Evolutionary conservation across 805 yeast genomes (phyloP), one percentile per base, ranked within the genome.

Genomic region (Isabelozyma heimii): DNA sequence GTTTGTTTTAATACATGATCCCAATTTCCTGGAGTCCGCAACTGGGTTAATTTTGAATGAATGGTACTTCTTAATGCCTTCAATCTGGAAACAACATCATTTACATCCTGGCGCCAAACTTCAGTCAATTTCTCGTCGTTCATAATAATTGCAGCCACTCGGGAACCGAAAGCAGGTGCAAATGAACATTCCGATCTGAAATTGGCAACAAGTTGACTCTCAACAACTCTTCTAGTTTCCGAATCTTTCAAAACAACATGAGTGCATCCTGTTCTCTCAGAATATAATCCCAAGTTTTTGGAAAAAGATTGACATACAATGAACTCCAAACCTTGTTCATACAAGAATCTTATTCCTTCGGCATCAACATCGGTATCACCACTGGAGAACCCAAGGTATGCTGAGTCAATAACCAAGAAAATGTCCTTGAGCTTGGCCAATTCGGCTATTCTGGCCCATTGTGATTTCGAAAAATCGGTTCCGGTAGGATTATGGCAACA

Each of bases 331-430:
- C 59, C 57, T 47, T 56, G 57, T 9, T 54, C 57, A 55, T 60
- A 60, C 33, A 72, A 65, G 52, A 66, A 59, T 52, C 75, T 57
- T n/a, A 72, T 55, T 12, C 70, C 64, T 69, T 70, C 72, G 1
- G 76, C 74, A 53, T 73, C 78, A 52, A 79, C 76, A 52, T 80
- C 85, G 56, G 87, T 77, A 57, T 86, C 82, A 45, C 98, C 78
- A 30, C 66, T 56, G 28, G 73, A 61, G 51, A 72, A 71, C 0
- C 78, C 78, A 54, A 69, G 75, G 62, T 73, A 73, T 2, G 78
- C 77, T 42, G 63, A 66, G 59, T 73, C 78, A 45, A 73, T 65
- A 35, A 72, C 48, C 2, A 68, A 63, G 44, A 67, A 60, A 44
- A 70, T 52, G 16, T 62, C 52, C 28, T 59, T 59, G 27, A 47